Evolutionary conservation across 2,329 filamentous ascomycete species (phyloP).

Genomic region (Daldinia sp.): DNA sequence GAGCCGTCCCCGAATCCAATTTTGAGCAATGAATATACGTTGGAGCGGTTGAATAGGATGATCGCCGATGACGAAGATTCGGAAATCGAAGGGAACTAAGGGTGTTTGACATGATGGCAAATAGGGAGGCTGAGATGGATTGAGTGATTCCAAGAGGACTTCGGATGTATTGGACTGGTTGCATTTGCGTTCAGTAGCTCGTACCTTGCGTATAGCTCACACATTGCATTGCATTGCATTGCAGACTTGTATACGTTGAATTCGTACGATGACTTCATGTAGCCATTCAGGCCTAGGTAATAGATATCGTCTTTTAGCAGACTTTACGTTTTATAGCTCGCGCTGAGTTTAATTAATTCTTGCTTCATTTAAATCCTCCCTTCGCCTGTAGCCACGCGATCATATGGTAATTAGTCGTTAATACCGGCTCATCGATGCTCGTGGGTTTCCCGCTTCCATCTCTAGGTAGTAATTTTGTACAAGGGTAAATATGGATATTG

Average conservation of each 20-base stretch:
- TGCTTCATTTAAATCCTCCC: background rate
- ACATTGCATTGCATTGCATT: background rate
- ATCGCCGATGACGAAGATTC: background rate
- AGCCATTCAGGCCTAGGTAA: background rate
- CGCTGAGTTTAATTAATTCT: background rate
- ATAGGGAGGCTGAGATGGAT: background rate
- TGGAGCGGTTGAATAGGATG: background rate
- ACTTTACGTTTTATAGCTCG: background rate
- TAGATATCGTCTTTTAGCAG: background rate
- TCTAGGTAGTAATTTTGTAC: too few relatives aligned
- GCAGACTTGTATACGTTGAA: background rate
- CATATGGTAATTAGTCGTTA: background rate
- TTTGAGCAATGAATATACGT: slow-evolving; percentile 32
- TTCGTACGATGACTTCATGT: background rate
- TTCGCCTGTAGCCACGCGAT: too few relatives aligned
- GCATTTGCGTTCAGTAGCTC: background rate
- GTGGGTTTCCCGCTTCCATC: background rate
- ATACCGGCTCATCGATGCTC: background rate
- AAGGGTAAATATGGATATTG: background rate
- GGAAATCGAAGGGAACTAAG: background rate
- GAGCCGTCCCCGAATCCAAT: background rate
- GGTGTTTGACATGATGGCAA: background rate
- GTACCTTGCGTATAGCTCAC: background rate
- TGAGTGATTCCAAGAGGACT: background rate
- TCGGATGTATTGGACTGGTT: background rate